These are phyloP conservation scores for Suhomyces tanzawaensis DNA, from an alignment of 805 yeast species.

Conservation along the genomic window DNA sequence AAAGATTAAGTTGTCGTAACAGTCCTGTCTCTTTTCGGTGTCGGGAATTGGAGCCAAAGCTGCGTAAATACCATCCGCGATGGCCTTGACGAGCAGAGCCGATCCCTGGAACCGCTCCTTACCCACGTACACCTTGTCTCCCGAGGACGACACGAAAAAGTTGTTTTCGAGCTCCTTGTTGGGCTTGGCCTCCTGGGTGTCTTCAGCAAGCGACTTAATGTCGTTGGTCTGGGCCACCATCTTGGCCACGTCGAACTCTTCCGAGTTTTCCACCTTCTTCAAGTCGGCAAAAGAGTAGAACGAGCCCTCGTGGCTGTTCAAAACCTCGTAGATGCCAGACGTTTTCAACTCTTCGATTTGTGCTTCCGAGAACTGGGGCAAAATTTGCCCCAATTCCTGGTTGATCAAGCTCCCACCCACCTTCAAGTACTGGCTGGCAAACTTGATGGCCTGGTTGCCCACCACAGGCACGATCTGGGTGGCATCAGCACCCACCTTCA, in stretches of 20 bases:
- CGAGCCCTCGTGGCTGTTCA: conserved; percentile 65
- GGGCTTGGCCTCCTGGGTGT: conserved; percentile 37
- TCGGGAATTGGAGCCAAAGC: conserved; percentile 61
- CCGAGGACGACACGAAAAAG: conserved; percentile 59
- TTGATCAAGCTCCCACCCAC: conserved; percentile 73
- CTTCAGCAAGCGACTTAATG: conserved; percentile 23
- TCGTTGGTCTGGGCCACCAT: conserved; percentile 67
- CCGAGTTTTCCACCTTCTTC: conserved; percentile 34
- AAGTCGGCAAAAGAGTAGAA: conserved; percentile 59
- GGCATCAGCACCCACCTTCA: conserved; percentile 76
- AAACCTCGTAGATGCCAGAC: conserved; percentile 75
- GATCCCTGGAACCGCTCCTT: conserved; percentile 86
- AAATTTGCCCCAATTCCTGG: conserved; percentile 43
- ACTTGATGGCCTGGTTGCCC: conserved; percentile 61
- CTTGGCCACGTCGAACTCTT: conserved; percentile 84
- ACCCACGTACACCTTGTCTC: conserved; percentile 67
- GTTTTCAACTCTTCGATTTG: conserved; percentile 76
- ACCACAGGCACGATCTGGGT: conserved; percentile 80
- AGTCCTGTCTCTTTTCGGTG: conserved; percentile 68
- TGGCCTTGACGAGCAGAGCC: conserved; percentile 51
- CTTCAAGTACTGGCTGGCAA: conserved; percentile 47
- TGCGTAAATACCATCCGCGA: conserved; percentile 54
- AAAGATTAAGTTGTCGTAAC: conserved; percentile 79
- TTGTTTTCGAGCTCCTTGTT: conserved; percentile 77
- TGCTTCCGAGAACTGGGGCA: conserved; percentile 53